Evolutionary conservation across 352 stramenopile species (phyloP).

Genomic region (Globisporangium lucens): DNA sequence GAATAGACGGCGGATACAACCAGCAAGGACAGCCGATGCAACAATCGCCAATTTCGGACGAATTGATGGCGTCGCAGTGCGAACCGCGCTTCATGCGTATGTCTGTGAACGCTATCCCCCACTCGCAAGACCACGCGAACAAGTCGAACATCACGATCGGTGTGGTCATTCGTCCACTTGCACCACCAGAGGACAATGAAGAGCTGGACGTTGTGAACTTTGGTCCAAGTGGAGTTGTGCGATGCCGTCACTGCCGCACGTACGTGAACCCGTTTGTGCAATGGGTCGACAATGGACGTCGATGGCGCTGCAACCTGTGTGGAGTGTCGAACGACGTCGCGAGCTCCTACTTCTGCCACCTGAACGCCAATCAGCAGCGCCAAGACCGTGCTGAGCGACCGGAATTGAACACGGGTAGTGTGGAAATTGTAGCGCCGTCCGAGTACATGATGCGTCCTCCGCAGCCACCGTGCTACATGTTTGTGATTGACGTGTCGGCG

Average conservation of each 20-base stretch:
- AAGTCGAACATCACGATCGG: slow-evolving; percentile 86
- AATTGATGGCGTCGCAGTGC: slow-evolving; percentile 72
- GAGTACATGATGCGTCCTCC: slow-evolving; percentile 91
- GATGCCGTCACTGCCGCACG: slow-evolving; percentile 86
- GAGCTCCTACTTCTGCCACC: slow-evolving; percentile 97
- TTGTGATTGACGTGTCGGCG: slow-evolving; percentile 88
- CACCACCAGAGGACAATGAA: slow-evolving; percentile 54
- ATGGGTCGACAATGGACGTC: slow-evolving; percentile 86
- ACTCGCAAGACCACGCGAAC: slow-evolving; percentile 80
- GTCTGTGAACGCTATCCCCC: slow-evolving; percentile 68
- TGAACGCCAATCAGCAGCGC: slow-evolving; percentile 93
- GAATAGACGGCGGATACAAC: slow-evolving; percentile 47
- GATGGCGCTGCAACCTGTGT: slow-evolving; percentile 89
- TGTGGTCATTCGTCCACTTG: slow-evolving; percentile 81
- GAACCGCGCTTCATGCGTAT: slow-evolving; percentile 82
- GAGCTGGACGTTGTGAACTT: slow-evolving; percentile 88
- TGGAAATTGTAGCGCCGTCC: slow-evolving; percentile 84
- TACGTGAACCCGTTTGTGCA: slow-evolving; percentile 90
- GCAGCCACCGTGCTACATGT: slow-evolving; percentile 85
- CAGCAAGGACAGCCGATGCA: slow-evolving; percentile 52
- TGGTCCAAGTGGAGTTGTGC: slow-evolving; percentile 73
- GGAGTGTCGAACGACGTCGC: slow-evolving; percentile 89
- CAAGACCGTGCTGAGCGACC: slow-evolving; percentile 91
- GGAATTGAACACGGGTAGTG: slow-evolving; percentile 67
- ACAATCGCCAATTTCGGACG: slow-evolving; percentile 50